These are phyloP conservation scores for Macrolepiota fuliginosa DNA, from an alignment of 768 basidiomycete genomes.

Conservation along the genomic window DNA sequence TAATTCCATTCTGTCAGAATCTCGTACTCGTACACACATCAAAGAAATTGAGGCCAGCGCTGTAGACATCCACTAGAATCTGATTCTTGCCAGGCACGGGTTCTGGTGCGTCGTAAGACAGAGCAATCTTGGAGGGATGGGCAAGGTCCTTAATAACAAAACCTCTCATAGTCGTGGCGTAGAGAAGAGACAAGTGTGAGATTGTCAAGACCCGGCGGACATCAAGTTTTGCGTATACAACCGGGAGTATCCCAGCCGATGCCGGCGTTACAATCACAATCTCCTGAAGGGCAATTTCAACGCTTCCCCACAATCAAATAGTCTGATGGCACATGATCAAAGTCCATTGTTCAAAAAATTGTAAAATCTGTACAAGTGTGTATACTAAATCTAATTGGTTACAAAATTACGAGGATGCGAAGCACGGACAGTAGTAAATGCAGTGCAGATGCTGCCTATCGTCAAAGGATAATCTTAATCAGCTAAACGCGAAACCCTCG, in stretches of 20 bases:
- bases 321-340: background rate
- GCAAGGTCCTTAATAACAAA: constrained; percentile 70
- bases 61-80: constrained; percentile 74
- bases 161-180: constrained; percentile 60
- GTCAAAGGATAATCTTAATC: constrained; percentile 31
- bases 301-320: background rate
- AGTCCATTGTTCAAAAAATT: background rate
- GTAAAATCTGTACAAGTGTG: constrained; percentile 13
- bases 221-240: background rate
- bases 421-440: constrained; percentile 8
- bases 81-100: constrained; percentile 51
- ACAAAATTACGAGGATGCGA: background rate
- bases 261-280: background rate
- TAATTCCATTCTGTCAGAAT: background rate
- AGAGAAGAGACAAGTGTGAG: constrained; percentile 4
- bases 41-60: constrained; percentile 78
- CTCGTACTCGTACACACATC: constrained; percentile 38
- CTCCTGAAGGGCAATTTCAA: background rate
- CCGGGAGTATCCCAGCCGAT: background rate
- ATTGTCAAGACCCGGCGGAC: background rate
- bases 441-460: constrained; percentile 6
- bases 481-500: constrained; percentile 89
- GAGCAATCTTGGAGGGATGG: constrained; percentile 62
- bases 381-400: constrained; percentile 14
- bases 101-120: constrained; percentile 54